Base-by-base conservation (phyloP, 352 stramenopile genomes). In the Peronospora destructor region DNA sequence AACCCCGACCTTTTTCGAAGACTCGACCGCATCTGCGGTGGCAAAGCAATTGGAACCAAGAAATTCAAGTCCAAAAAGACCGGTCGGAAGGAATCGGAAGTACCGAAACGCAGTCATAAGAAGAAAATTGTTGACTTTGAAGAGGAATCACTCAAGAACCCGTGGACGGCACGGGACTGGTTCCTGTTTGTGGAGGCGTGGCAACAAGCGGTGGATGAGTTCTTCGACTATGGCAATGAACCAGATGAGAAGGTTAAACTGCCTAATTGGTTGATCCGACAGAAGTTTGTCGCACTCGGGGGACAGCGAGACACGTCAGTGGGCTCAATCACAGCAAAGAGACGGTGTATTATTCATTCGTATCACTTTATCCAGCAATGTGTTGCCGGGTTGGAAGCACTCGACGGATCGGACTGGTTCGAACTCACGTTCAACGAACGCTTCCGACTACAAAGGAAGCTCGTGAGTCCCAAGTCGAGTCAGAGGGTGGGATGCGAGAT, bases 231-330 rank as follows among this genome's bases (percentile, higher is more conserved):
- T 19, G 62, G 56, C 6, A 63, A 75, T 28, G 56, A 64, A 14
- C 37, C 50, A 0, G 35, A 58, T 21, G 66, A 72, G 49, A 67
- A 59, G 38, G 49, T 70, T 1, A 75, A 72, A 39, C 45, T 75
- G 17, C 66, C 66, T 11, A 75, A 69, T 14, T 75, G 66, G 66
- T 46, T 72, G 12, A 65, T 75, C 29, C 62, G 55, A 21, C 66
- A 75, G 45, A 64, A 61, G 45, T 75, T 68, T 29, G 50, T 72
- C 4, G 49, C 23, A 0, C 19, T 61, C 1, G 66, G 66, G 13
- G 66, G 66, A 14, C 56, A 52, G 0, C 12, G 33, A 12, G 62
- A 75, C 25, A 65, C 57, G 37, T 61, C 52, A 2, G 62, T 75
- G 10, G 66, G 57, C 6, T 66, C 52, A 4, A 69, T 72, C 28